Evolutionary conservation across 2,329 filamentous ascomycete genomes (phyloP).

Genomic region (Dactylonectria estremocensis): DNA sequence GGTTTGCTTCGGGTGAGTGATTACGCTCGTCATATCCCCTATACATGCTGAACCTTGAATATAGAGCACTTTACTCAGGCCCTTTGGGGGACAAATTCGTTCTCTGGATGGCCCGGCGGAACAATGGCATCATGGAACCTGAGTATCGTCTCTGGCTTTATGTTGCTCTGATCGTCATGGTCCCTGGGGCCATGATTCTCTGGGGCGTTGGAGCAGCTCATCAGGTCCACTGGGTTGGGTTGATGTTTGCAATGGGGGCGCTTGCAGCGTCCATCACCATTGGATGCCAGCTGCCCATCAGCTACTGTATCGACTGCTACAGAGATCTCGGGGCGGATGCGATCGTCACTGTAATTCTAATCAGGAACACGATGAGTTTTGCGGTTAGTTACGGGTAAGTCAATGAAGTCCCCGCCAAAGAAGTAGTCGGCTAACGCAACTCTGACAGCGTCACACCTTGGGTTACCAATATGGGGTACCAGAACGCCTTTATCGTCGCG

Average conservation of each 20-base stretch:
- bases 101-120: constrained; percentile 52
- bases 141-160: constrained; percentile 55
- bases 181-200: constrained; percentile 56
- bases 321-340: constrained; percentile 54
- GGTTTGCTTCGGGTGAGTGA: not conserved
- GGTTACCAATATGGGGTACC: constrained; percentile 50
- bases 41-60: too few relatives aligned
- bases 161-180: constrained; percentile 54
- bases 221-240: constrained; percentile 52
- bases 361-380: constrained; percentile 48
- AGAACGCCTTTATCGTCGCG: constrained; percentile 53
- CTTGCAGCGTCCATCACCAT: constrained; percentile 43
- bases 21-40: too few relatives aligned
- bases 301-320: constrained; percentile 56
- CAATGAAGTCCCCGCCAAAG: too few relatives aligned
- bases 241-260: constrained; percentile 52
- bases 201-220: constrained; percentile 64
- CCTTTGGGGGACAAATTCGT: constrained; percentile 52
- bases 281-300: constrained; percentile 51
- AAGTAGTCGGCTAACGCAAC: too few relatives aligned
- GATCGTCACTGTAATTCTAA: constrained; percentile 46
- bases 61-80: constrained; percentile 40
- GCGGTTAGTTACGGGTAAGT: constrained; percentile 39
- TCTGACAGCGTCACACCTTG: constrained; percentile 51
- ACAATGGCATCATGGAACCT: constrained; percentile 53